Base-by-base conservation (phyloP, 2,329 filamentous ascomycete genomes). In the Tolypocladium nubicola region DNA sequence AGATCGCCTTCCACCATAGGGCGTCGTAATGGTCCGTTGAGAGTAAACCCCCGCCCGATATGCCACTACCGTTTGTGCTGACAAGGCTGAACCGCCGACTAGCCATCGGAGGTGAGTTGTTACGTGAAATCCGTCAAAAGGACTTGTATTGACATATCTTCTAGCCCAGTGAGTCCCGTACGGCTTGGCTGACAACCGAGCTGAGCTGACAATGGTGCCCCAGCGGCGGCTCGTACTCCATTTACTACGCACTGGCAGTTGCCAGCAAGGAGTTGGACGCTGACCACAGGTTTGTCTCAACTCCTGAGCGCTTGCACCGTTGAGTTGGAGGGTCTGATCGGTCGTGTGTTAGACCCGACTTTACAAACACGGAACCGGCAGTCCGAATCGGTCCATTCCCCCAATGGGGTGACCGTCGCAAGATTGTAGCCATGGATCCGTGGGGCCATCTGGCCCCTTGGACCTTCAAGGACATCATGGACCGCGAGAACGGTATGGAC, bases 361-460 rank as follows among this genome's bases (percentile, higher is more conserved):
- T 81, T 63, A 84, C 78, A 61, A 77, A 97, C 71, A 96, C 91
- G 11, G 89, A 97, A 71, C 94, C 94, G 14, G 91, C 92, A n/a
- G 89, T 85, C 26, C 83, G 87, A 56, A 90, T 97, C 68, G 91
- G 91, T 0, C 91, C 90, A 9, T 96, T 96, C 65, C 86, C 89
- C 9, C 85, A 94, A 73, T 99, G 93, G 93, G 83, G 82, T 33
- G 89, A 96, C 68, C 83, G 82, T 66, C 90, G 90, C 72, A 97
- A 97, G 78, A 97, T 99, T 61, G 93, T 97, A 16, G 90, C 93
- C 21, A 96, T 99, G 90, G 94, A 97, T 69, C 93, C 93, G 0
- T 89, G 88, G 71, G 93, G 94, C 8, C 94, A 97, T 75, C 76
- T 96, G 59, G 83, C 87, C 10, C 89, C 90, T 10, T 92, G 87